Evolutionary conservation across 2,329 filamentous ascomycete species (phyloP), one percentile per base, ranked within the genome.

Genomic region (Phialophora macrospora): DNA sequence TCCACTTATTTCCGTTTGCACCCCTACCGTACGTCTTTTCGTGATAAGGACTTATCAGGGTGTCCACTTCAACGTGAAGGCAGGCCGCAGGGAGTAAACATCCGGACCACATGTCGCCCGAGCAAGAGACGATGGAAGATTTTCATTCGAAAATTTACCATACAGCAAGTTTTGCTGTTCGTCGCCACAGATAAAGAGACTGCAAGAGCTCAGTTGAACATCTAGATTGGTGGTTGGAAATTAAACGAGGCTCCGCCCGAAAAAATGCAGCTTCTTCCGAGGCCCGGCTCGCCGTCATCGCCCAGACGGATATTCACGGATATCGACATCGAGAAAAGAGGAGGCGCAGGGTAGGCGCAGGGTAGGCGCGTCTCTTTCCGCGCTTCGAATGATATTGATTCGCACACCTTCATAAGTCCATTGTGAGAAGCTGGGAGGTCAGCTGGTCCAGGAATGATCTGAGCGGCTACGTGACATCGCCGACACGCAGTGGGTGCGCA

Each of bases 21-120:
- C 58, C 48, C 48, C 52, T 46, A 61, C 41, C 62, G 54, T 52
- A 52, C 64, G 64, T 55, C 60, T 48, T 60, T 66, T 28, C 32
- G n/a, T 22, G 22, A 66, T 60, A 63, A 56, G 60, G 30, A 14
- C 60, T 46, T 66, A 58, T 66, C 60, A 60, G 26, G 48, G 32
- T 49, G 59, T 4, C 22, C 58, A 34, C 30, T 49, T 28, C 58
- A 28, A 30, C 14, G 30, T 26, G 46, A 60, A 41, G 58, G 58
- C 24, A 32, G 30, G 9, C 28, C 11, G 58, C 58, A 60, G 12
- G 58, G 30, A 55, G n/a, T 46, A 55, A 12, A 49, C 28, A 12
- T 3, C 11, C 46, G 34, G 34, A 30, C 38, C 46, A 57, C 54
- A 57, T 14, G 30, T 26, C 17, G 6, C 11, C 20, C 26, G 51